Conservation (phyloP, 179 eudicot genomes). For the Beta macrorhiza region DNA sequence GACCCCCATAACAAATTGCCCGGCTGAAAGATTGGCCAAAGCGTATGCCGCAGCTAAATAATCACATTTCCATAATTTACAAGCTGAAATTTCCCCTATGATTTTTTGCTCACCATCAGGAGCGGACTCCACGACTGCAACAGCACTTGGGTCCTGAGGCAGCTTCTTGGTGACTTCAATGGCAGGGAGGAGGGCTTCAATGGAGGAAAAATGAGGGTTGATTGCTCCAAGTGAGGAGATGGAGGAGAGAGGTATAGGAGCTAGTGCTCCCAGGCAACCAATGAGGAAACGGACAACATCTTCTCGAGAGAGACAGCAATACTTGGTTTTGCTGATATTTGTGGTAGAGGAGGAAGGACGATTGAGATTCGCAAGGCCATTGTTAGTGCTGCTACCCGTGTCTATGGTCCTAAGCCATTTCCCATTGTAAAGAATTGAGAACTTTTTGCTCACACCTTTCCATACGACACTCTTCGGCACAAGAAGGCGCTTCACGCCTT, state of each 20-base stretch:
- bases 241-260: conserved; percentile 88
- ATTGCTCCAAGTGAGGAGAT: conserved; percentile 69
- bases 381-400: conserved; percentile 27
- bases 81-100: conserved; percentile 85
- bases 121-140: conserved; percentile 72
- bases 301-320: conserved; percentile 89
- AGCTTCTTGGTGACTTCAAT: conserved; percentile 44
- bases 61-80: conserved; percentile 87
- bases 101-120: conserved; percentile 59
- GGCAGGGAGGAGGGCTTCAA: conserved; percentile 70
- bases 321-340: conserved; percentile 40
- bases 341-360: conserved; percentile 63
- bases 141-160: conserved; percentile 73
- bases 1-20: conserved; percentile 97
- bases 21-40: conserved; percentile 76
- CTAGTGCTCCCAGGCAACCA: conserved; percentile 90
- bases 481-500: conserved; percentile 87
- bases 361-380: conserved; percentile 27
- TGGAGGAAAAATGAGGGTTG: conserved; percentile 50
- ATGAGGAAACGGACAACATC: conserved; percentile 86
- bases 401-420: conserved; percentile 79
- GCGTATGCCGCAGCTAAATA: conserved; percentile 86
- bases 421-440: conserved; percentile 75
- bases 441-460: conserved; percentile 92
- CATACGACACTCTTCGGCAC: conserved; percentile 76